Evolutionary conservation across 192 early-diverging fungal genomes (phyloP), one percentile per base, ranked within the genome.

Genomic region (Coemansia sp.): DNA sequence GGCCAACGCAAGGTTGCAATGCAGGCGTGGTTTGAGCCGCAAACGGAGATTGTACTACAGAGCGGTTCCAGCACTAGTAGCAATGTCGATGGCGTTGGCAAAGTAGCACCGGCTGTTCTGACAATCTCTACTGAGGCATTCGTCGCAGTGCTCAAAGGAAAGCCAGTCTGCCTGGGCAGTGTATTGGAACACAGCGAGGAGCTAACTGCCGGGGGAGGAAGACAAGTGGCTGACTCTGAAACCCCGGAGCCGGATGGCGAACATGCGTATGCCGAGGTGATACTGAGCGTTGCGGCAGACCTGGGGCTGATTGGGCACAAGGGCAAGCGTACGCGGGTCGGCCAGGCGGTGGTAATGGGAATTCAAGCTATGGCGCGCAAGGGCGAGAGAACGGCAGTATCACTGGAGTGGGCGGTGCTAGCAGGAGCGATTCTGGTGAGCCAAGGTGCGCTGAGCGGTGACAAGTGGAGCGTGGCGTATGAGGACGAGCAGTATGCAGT

Each of bases 1-100:
- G 74, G 82, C 21, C 85, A 85, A 63, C 88, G 91, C 61, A 90
- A 87, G 74, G 82, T 94, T 35, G 64, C 64, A 13, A 87, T 91
- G 56, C 89, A 89, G 64, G 69, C 83, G 27, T 83, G 92, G 84
- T 87, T 87, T 67, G 79, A 88, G 33, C 65, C 78, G 34, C 72
- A 80, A 37, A 16, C 62, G 17, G 71, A 75, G 66, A 57, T 63
- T 75, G 87, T 59, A 45, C 78, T 73, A 67, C 73, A 35, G 34
- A 10, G 39, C 44, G 51, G 53, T 51, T 3, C 24, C 34, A 40
- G 48, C 27, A 29, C 68, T 63, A 37, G 19, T 21, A 9, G 40
- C 37, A 14, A 17, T 10, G 33, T 6, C 44, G n/a, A 3, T 59
- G 14, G 45, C 35, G 8, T 19, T 36, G 31, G 37, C 36, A 41